Conservation (phyloP, 495 filamentous ascomycete genomes). For the Annulohypoxylon nitens region DNA sequence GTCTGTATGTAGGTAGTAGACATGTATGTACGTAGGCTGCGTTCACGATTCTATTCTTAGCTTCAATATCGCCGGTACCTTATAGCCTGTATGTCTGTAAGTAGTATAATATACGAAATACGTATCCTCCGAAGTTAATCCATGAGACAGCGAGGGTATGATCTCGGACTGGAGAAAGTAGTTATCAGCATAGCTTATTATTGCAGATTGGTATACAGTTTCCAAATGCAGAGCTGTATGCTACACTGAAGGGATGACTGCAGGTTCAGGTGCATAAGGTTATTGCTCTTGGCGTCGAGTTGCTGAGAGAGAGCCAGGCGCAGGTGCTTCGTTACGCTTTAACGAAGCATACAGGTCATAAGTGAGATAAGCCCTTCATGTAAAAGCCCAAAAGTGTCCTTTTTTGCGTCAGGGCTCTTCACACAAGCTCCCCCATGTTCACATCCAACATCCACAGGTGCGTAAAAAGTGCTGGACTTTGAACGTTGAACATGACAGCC, state of each 20-base stretch:
- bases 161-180: constrained; percentile 28
- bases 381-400: not conserved
- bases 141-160: constrained; percentile 29
- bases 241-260: constrained; percentile 47
- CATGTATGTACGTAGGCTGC: not conserved
- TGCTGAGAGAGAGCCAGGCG: constrained; percentile 21
- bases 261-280: constrained; percentile 35
- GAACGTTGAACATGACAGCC: constrained; percentile 28
- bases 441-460: not conserved
- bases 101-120: constrained; percentile 17
- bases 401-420: constrained; percentile 20
- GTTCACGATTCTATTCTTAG: constrained; percentile 39
- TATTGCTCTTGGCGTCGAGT: constrained; percentile 20
- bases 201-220: constrained; percentile 23
- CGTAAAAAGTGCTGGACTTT: constrained; percentile 21
- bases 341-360: constrained; percentile 34
- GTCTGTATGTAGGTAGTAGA: too few relatives aligned
- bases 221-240: constrained; percentile 38
- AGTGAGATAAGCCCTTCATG: constrained; percentile 36
- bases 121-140: constrained; percentile 20
- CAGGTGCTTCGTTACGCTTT: constrained; percentile 27
- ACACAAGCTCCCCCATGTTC: constrained; percentile 8
- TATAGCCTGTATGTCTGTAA: constrained; percentile 22
- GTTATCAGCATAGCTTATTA: constrained; percentile 21
- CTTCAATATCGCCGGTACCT: constrained; percentile 5